Base-by-base conservation (phyloP, 1,284 basidiomycete genomes). In the Cryptococcus deneoformans region DNA sequence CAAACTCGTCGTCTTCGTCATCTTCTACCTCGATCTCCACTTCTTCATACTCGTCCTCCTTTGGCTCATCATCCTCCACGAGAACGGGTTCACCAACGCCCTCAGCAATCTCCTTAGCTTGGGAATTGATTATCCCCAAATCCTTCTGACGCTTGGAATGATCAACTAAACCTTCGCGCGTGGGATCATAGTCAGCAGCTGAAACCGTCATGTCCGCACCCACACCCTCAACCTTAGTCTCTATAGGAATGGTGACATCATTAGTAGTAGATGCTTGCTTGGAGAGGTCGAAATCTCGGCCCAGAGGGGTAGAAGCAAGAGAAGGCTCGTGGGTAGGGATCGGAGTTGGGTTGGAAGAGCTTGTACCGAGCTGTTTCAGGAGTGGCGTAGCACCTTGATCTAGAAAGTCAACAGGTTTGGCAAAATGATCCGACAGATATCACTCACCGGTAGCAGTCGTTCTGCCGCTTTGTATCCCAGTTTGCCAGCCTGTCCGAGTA, bases 181-280 rank as follows among this genome's bases (percentile, higher is more conserved):
- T 89, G 14, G 92, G 90, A 75, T 95, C 90, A 77, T 96, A 97
- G 77, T 96, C 92, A 46, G 92, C 93, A 20, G 93, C 93, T 44
- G 86, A 89, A 39, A 94, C 81, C 70, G 89, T 87, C 64, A 87
- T 85, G 57, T 79, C 81, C 47, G 79, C 79, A n/a, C 79, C 83
- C 50, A 81, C 80, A 7, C 62, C 63, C 12, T 66, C 62, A 8
- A 53, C 52, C 20, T 52, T 58, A 0, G 50, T 58, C 7, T 57
- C 56, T 8, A 52, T 45, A 20, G 69, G 52, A 14, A 63, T 20
- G 34, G 57, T 61, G 14, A 51, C 58, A 29, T 58, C 54, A 20
- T 62, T 54, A 38, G 50, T 58, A 6, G 61, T 46, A 8, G 63
- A 63, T 2, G 54, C 63, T 29, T 64, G 60, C 55, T 75, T 75